phyloP scores from a whole-genome alignment of 352 stramenopile species.

The Phytopythium ostracodes region DNA sequence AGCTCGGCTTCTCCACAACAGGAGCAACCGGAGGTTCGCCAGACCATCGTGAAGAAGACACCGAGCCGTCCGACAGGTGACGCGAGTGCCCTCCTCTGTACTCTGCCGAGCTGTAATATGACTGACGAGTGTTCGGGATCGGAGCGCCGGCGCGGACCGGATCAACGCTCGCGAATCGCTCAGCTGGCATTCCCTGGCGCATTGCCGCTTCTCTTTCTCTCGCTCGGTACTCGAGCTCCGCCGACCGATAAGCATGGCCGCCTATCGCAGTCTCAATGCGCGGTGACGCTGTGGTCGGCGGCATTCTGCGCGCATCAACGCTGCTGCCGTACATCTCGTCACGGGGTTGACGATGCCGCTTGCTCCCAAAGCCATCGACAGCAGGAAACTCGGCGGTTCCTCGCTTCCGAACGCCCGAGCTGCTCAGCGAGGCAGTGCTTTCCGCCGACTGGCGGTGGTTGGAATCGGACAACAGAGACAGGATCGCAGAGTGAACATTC shows the following conservation, averaged over 20 bases:
- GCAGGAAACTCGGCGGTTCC: conserved; percentile 20
- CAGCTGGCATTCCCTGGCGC: conserved; percentile 1
- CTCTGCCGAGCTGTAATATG: conserved; percentile 3
- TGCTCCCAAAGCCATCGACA: conserved; percentile 17
- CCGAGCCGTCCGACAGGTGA: conserved; percentile 18
- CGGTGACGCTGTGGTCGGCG: neutral
- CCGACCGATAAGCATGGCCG: conserved; percentile 8
- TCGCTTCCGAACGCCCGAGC: conserved; percentile 14
- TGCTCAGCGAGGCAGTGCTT: neutral
- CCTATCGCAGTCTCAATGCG: neutral
- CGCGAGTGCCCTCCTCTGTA: conserved; percentile 3
- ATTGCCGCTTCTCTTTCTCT: conserved; percentile 14
- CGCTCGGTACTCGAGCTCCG: conserved; percentile 13
- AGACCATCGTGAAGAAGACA: conserved; percentile 23
- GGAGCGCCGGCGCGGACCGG: neutral
- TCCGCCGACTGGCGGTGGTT: neutral
- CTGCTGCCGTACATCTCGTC: conserved; percentile 14
- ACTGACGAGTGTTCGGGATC: neutral
- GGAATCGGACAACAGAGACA: conserved; percentile 55
- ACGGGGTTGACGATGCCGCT: conserved; percentile 21
- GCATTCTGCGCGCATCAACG: neutral
- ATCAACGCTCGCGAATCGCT: neutral
- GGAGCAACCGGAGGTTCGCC: conserved; percentile 6
- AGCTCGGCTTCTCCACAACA: conserved; percentile 15
- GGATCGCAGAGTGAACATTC: conserved; percentile 70